These are phyloP conservation scores for Botrytis pseudocinerea DNA, from an alignment of 2,329 filamentous ascomycete genomes.

Conservation along the genomic window DNA sequence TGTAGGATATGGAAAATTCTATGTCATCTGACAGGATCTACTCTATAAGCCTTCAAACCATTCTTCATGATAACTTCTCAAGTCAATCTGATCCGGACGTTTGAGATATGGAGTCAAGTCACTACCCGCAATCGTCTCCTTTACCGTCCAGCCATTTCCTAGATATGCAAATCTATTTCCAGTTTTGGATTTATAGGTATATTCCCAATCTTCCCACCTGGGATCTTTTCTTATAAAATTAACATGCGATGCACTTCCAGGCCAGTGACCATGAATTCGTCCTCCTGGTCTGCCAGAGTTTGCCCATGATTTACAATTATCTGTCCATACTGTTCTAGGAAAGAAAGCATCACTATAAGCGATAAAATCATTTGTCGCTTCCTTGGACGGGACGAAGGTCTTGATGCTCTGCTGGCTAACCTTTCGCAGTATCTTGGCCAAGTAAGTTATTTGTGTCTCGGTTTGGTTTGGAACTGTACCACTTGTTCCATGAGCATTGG, in stretches of 20 bases:
- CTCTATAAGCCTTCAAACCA: conserved; percentile 55
- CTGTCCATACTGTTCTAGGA: conserved; percentile 54
- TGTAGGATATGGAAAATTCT: background rate
- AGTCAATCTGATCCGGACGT: conserved; percentile 55
- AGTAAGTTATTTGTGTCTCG: conserved; percentile 65
- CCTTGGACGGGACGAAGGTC: conserved; percentile 56
- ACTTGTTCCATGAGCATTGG: conserved; percentile 54
- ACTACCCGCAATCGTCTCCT: conserved; percentile 53
- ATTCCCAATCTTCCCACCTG: conserved; percentile 61
- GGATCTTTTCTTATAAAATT: conserved; percentile 58
- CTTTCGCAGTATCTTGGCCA: conserved; percentile 68
- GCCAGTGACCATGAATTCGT: conserved; percentile 68
- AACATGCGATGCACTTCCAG: conserved; percentile 64
- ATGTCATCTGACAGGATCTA: background rate
- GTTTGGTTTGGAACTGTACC: conserved; percentile 68
- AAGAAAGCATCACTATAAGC: conserved; percentile 60
- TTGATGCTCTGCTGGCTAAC: conserved; percentile 65
- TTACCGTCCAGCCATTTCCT: conserved; percentile 65
- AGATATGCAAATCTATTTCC: conserved; percentile 57
- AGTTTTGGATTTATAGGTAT: conserved; percentile 46
- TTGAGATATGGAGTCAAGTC: conserved; percentile 66
- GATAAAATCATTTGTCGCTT: conserved; percentile 64
- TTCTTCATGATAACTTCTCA: conserved; percentile 64
- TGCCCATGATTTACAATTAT: conserved; percentile 71
- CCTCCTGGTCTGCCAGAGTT: conserved; percentile 64